Percentiles rank a stretch among this genome's conserved stretches.
Conservation (phyloP, 192 early-diverging fungal species). For the Coemansia sp. region DNA sequence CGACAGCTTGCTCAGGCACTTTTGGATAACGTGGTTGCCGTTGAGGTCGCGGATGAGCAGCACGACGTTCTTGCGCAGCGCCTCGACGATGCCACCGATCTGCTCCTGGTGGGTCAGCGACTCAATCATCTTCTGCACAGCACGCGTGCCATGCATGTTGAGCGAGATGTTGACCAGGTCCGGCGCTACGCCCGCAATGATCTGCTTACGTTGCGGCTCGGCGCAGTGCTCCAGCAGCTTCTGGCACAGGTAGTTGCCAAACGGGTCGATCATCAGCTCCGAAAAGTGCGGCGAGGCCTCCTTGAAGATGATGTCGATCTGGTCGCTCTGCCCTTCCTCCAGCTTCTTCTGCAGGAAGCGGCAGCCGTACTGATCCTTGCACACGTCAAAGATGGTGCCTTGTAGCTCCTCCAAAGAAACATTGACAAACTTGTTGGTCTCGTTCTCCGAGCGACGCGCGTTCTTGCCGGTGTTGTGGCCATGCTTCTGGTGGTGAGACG, state of each 20-base stretch:
- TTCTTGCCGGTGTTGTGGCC: constrained; percentile 13
- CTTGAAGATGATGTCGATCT: constrained; percentile 67
- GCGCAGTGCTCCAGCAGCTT: constrained; percentile 80
- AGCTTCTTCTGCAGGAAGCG: constrained; percentile 83
- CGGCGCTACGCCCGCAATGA: constrained; percentile 67
- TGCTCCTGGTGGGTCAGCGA: constrained; percentile 58
- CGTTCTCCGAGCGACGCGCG: constrained; percentile 1
- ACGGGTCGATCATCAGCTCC: constrained; percentile 86
- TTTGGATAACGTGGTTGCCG: constrained; percentile 91
- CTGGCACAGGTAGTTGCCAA: constrained; percentile 91
- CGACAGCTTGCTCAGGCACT: constrained; percentile 74
- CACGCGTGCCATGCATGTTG: constrained; percentile 90
- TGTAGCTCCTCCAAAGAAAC: constrained; percentile 64
- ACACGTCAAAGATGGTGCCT: constrained; percentile 71
- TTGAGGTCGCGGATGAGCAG: constrained; percentile 87
- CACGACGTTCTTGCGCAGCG: constrained; percentile 68
- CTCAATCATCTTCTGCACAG: constrained; percentile 91
- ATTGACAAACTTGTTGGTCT: constrained; percentile 66
- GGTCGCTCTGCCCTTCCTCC: constrained; percentile 66
- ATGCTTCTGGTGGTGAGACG: constrained; percentile 41
- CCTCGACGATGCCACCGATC: constrained; percentile 63
- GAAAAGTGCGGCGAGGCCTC: constrained; percentile 73
- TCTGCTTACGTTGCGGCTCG: constrained; percentile 69
- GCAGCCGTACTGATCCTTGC: constrained; percentile 89
- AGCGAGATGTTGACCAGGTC: constrained; percentile 77